Base-by-base conservation (phyloP, 352 stramenopile species). In the Pythium dissimile region DNA sequence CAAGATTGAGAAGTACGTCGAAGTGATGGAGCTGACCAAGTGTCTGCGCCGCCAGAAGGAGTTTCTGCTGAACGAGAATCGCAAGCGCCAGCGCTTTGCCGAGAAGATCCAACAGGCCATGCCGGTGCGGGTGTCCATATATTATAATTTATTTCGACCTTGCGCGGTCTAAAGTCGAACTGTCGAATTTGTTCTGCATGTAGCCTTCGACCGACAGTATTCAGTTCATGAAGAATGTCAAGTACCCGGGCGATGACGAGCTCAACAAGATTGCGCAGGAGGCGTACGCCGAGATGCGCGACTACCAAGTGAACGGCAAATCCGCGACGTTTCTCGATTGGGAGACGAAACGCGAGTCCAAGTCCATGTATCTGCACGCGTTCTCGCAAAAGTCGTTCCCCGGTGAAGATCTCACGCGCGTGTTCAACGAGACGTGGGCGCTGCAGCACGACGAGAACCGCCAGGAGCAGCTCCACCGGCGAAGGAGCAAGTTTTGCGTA, bases 151-250 rank as follows among this genome's bases (percentile, higher is more conserved):
- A 11, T 35, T 18, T 43, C 61, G 39, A 58, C 47, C 24, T 26
- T 67, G 12, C 20, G 24, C 21, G 8, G 15, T 18, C 13, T 26
- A 3, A 16, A 41, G 12, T n/a, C 5, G 6, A 41, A 37, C 31
- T 37, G 31, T 35, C 30, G 31, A 13, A 13, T 37, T 37, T 37
- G 8, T 16, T 41, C 34, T 53, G 1, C 20, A 18, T 34, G 23
- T 55, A 92, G 78, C 83, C 80, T 9, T 89, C 83, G 10, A 93
- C 83, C 6, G 80, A 93, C 59, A 90, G 80, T 62, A 86, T 93
- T 45, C 83, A 93, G 67, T 91, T 93, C 64, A 89, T 93, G 80
- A 91, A 91, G 64, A 93, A 89, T 31, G 81, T 93, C 59, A 93
- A 91, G 65, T 89, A 80, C 53, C 83, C 83, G 20, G 44, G 75